Base-by-base conservation (phyloP, 306 rosid genomes). In the Boehmeria nivea region DNA sequence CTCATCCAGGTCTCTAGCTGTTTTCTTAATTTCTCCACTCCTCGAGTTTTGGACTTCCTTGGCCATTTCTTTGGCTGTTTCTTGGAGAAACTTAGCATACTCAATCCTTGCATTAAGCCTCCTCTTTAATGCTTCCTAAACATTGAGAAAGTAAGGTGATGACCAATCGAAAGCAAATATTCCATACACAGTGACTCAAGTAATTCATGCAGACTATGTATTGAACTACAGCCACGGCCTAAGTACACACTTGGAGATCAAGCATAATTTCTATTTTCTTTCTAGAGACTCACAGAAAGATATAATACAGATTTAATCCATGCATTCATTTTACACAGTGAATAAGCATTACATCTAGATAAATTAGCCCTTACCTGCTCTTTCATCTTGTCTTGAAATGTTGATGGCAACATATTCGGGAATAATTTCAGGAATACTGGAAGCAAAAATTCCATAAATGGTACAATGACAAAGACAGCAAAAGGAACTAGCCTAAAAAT, bases 1-100 rank as follows among this genome's bases (percentile, higher is more conserved):
- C 10, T 63, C 87, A 75, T 87, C 96, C 40, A 91, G 96, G 77
- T 91, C 99, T 73, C 82, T 94, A 0, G 98, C 98, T 34, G 99
- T 87, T 82, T 79, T 74, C 70, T 85, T 91, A 57, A 71, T 64
- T 69, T 91, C 99, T 64, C 99, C 99, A 70, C 94, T 83, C 25
- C 87, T 73, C 15, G 96, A 68, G 78, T 81, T 87, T 51, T 87
- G 89, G 67, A 91, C 82, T 83, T 91, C 99, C 77, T 87, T 85
- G 62, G 96, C 99, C 99, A 91, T 91, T 79, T 91, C 99, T 81
- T 87, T 80, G 64, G 83, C 99, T 0, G 99, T 91, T 57, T 91
- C 99, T 71, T 91, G 99, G 39, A 91, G 99, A 28, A 91, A 87
- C 72, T 81, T 82, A 45, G 99, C 99, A 51, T 87, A 91, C 58